Base-by-base conservation (phyloP, 306 rosid genomes). In the Abrus precatorius region DNA sequence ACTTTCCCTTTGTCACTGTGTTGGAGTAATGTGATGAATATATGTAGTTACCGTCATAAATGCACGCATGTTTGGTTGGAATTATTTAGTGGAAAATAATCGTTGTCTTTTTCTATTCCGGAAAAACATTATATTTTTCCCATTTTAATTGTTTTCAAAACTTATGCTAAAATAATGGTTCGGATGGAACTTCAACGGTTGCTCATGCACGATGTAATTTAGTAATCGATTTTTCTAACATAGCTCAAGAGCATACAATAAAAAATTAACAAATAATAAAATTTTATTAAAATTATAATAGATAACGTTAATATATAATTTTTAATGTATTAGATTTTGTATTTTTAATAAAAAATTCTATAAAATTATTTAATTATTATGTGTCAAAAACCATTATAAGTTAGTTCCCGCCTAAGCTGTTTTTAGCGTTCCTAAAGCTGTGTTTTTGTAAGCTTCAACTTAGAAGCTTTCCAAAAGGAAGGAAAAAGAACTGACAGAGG, bases 151-250 rank as follows among this genome's bases (percentile, higher is more conserved):
- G 44, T 32, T 66, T 66, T 10, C 7, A 20, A 66, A 20, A 66
- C 2, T 8, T 13, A 5, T 50, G 56, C 56, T 50, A 50, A 50
- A 50, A 43, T 40, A 40, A 76, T 64, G 1, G 3, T 61, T 72
- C 61, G 60, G 38, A 65, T 75, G 29, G 38, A 5, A 74, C 32
- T 59, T 29, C n/a, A 41, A 43, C 1, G 0, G n/a, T 41, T 57
- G 57, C 12, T 41, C 32, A 30, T 48, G 7, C 60, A 47, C 8
- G 79, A 62, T 75, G 59, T 13, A 6, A 75, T n/a, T 32, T 73
- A 13, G 20, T 20, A 20, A 20, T 20, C 20, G 20, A 20, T 20
- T 20, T 20, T 20, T 20, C 20, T 20, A 20, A 20, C 20, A 20
- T 20, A 20, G 20, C 20, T 20, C 20, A 20, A 20, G 20, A 20